Evolutionary conservation across 352 stramenopile genomes (phyloP), one percentile per base, ranked within the genome.

Genomic region (Phytophthora macrochlamydospora): DNA sequence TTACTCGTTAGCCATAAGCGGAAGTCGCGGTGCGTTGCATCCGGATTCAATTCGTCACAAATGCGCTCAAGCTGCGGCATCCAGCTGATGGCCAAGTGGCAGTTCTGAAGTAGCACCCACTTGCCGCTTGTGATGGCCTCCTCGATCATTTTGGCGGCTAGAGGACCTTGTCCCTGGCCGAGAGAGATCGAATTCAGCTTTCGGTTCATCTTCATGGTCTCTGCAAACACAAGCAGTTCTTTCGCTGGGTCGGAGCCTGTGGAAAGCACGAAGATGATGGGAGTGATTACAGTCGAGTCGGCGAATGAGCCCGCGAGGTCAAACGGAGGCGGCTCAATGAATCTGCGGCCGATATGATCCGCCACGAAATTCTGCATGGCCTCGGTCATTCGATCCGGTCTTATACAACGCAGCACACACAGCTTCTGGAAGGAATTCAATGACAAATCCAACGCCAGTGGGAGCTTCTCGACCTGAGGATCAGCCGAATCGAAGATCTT

Each of bases 91-190:
- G 94, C 94, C 38, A 98, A 75, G 70, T 98, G 95, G 61, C 94
- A 98, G 65, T 98, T 98, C 69, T 98, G 95, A 4, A 98, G 71
- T 48, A 98, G 56, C 9, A 98, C 95, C 95, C 95, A 98, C 76
- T 98, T 93, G 45, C 94, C 94, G 33, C 82, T 96, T 11, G 89
- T 78, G 7, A 85, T 88, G 5, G 86, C 93, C 59, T 85, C 81
- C 50, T 98, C 85, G 32, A 98, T 98, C 74, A 98, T 93, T 18
- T 90, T 74, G 11, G 95, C 83, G 1, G 95, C 95, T 12, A 97
- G 86, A 29, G 91, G 75, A 2, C 94, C 95, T 64, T 98, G 95
- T 9, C 95, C 95, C 71, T 98, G 95, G 0, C 94, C 95, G 37
- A 98, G 63, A 11, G 95, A 97, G 24, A 98, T 97, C 1, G 97